These are phyloP conservation scores for Mesembryanthemum crystallinum DNA, from an alignment of 148 eudicot genomes.

Conservation along the genomic window DNA sequence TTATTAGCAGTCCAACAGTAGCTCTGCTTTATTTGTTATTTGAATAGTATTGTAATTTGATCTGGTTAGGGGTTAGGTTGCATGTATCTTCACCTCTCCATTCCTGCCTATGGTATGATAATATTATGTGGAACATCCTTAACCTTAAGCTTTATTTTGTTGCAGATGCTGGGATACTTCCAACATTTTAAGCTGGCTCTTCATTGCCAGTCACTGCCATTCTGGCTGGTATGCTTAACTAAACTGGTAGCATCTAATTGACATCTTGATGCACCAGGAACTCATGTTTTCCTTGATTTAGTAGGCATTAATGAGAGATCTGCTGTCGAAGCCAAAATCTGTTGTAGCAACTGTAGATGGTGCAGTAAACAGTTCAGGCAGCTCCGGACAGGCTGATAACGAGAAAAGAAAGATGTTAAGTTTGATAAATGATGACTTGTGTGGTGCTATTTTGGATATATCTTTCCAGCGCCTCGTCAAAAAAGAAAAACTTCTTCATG, in stretches of 20 bases:
- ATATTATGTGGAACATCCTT: not conserved
- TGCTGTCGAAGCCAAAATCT: constrained; percentile 64
- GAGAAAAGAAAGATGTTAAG: constrained; percentile 57
- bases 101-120: not conserved
- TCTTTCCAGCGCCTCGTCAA: constrained; percentile 76
- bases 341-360: constrained; percentile 40
- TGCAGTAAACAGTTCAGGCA: constrained; percentile 32
- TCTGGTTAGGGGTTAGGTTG: not conserved
- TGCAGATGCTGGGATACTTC: constrained; percentile 90
- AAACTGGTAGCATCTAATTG: not conserved
- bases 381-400: constrained; percentile 53
- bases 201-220: constrained; percentile 71
- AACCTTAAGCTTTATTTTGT: not conserved
- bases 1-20: not conserved
- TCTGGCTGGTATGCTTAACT: constrained; percentile 81
- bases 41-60: not conserved
- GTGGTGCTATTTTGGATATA: constrained; percentile 61
- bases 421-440: constrained; percentile 66
- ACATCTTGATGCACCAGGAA: constrained; percentile 4
- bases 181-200: constrained; percentile 73
- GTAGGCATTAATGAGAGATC: constrained; percentile 76
- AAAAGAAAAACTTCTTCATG: constrained; percentile 72
- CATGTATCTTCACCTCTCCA: not conserved
- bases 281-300: constrained; percentile 27
- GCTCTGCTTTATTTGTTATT: not conserved